phyloP scores from a whole-genome alignment of 2,329 filamentous ascomycete genomes.

The Colletotrichum tropicale region DNA sequence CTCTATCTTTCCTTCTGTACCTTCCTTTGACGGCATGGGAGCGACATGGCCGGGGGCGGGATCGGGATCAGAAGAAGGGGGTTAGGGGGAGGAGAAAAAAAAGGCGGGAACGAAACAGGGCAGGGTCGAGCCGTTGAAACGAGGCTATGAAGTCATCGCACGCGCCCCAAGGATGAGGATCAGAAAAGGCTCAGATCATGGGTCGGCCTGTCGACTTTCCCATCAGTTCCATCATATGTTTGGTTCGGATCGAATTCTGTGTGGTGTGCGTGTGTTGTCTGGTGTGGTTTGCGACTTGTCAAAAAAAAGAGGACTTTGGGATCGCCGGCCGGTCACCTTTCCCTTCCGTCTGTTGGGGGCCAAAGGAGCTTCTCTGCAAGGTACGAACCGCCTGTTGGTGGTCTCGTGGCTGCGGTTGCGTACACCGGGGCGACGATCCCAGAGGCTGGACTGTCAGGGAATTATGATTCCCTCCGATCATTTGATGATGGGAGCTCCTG shows the following conservation, averaged over 20 bases:
- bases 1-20: neutral
- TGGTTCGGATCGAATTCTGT: neutral
- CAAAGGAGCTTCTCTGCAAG: conserved; percentile 11
- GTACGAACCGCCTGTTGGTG: conserved; percentile 8
- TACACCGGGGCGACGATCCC: conserved; percentile 2
- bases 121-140: conserved; percentile 9
- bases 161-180: neutral
- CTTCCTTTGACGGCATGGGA: neutral
- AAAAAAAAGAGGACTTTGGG: neutral
- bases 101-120: neutral
- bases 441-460: neutral
- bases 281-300: neutral
- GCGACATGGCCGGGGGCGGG: neutral
- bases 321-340: neutral
- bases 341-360: neutral
- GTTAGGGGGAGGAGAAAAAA: neutral
- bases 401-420: conserved; percentile 15
- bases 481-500: conserved; percentile 10
- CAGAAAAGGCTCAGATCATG: neutral
- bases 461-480: conserved; percentile 5
- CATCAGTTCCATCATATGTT: neutral
- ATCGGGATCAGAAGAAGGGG: neutral
- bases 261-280: neutral
- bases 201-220: neutral
- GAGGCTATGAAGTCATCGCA: conserved; percentile 18